Evolutionary conservation across 306 rosid genomes (phyloP), one percentile per base, ranked within the genome.

Genomic region (Gastrolobium villosum): DNA sequence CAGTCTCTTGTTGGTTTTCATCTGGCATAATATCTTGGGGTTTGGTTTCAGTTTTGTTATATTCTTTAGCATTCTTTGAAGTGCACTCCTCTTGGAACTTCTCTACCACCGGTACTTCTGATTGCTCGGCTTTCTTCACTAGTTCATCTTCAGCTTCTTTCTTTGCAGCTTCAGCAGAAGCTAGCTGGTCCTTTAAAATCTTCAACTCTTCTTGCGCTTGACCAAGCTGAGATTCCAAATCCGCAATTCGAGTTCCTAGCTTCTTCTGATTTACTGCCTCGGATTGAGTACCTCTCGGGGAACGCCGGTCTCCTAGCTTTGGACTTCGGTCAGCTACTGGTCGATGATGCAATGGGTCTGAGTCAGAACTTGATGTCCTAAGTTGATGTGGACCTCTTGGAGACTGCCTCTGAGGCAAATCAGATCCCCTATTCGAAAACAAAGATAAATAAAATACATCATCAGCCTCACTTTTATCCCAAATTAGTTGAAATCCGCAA

Each of bases 191-290:
- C 83, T 93, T 93, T 28, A 93, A 53, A 52, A 44, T 54, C 80
- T 75, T 85, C 74, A 93, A 70, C 76, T 93, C 98, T 64, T 80
- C 82, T 37, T 93, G 98, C 37, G 98, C 98, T 63, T 93, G 96
- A 35, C 94, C 94, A 54, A 93, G 96, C 81, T 93, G 96, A 15
- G 93, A 89, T 79, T 93, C 98, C 79, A 93, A 83, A 79, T 91
- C 94, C 35, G 98, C 94, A 61, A 93, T 87, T 54, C 96, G 93
- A 61, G 96, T 93, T 65, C 98, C 98, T 61, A 93, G 89, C 84
- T 93, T 93, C 85, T 89, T 93, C 84, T 91, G 98, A 54, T 78
- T 89, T 1, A 87, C 35, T 20, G 93, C 61, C 62, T 91, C 96
- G 5, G 91, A 77, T 48, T 88, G 96, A 66, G 88, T 61, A 64